Base-by-base conservation (phyloP, 148 eudicot genomes). In the Tetragonia tetragonoides region DNA sequence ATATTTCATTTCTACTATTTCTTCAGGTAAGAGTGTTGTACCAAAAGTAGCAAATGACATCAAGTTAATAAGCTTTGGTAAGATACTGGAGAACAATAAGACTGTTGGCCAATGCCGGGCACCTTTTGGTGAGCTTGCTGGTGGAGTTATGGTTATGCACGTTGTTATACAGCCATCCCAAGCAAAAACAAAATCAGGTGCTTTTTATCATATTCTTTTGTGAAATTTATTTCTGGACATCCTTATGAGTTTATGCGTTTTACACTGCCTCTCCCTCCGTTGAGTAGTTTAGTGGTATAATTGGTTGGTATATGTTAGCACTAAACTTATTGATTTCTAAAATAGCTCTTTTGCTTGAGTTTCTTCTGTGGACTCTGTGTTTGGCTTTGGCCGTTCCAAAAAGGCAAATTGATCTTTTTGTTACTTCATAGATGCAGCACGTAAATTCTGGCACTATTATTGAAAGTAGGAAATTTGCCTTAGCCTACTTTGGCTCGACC, bases 91-190 rank as follows among this genome's bases (percentile, higher is more conserved):
- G 77, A 95, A 95, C 83, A 88, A 80, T 86, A 95, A 88, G 85
- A 92, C 91, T 77, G 91, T 92, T 81, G 89, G 91, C 59, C 98
- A 95, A 76, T 95, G 97, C 87, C 92, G 85, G 85, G 84, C 85
- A 70, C 94, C 96, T 78, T 92, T 91, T 84, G 94, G 94, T 51
- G 98, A 95, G 83, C 95, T 91, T 78, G 83, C 95, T 63, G 91
- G 88, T 63, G 91, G 90, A 61, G 88, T 85, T 75, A 89, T 92
- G 81, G 90, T 92, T 56, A 95, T 94, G 98, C 98, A 94, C 82
- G 97, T 92, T 82, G 98, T 94, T 76, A 95, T 94, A 82, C 98
- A 94, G 77, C 97, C 95, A 60, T 86, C 96, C 64, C 78, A 88
- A 79, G 86, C 96, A 70, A 94, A 92, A 87, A 85, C 89, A 28